Evolutionary conservation across 108 stramenopile genomes (phyloP).

Genomic region (Aurantiochytrium sp.): DNA sequence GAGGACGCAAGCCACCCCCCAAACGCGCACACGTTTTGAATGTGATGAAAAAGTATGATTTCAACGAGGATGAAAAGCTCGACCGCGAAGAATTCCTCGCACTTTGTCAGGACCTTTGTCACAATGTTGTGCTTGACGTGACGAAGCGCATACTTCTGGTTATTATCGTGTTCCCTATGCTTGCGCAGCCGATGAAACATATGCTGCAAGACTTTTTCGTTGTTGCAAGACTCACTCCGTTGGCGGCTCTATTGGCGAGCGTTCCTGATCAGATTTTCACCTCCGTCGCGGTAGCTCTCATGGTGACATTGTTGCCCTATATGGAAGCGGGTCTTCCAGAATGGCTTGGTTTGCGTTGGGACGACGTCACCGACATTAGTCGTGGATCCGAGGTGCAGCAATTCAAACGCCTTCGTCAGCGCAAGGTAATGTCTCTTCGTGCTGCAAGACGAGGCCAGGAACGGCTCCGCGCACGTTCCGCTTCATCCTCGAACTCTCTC

Average conservation of each 20-base stretch:
- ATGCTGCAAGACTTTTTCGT: neutral
- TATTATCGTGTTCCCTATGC: neutral
- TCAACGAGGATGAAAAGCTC: neutral
- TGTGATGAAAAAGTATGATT: neutral
- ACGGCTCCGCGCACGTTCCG: no score
- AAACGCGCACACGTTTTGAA: neutral
- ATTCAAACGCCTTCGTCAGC: neutral
- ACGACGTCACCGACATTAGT: neutral
- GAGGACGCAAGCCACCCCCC: neutral
- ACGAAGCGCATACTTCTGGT: neutral
- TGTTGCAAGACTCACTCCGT: neutral
- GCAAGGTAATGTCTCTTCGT: neutral
- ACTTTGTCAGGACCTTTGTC: neutral
- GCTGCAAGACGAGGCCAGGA: neutral
- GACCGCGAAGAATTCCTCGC: neutral
- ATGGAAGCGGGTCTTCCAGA: neutral
- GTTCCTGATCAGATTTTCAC: neutral
- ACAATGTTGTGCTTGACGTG: neutral
- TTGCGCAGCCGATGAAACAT: neutral
- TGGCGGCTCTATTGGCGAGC: neutral
- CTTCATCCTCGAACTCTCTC: no score
- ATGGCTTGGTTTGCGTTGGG: neutral
- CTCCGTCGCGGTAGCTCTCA: neutral
- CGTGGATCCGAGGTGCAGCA: neutral
- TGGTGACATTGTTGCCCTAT: neutral